Evolutionary conservation across 2,329 filamentous ascomycete species (phyloP).

Genomic region (Apiospora rasikravindrae): DNA sequence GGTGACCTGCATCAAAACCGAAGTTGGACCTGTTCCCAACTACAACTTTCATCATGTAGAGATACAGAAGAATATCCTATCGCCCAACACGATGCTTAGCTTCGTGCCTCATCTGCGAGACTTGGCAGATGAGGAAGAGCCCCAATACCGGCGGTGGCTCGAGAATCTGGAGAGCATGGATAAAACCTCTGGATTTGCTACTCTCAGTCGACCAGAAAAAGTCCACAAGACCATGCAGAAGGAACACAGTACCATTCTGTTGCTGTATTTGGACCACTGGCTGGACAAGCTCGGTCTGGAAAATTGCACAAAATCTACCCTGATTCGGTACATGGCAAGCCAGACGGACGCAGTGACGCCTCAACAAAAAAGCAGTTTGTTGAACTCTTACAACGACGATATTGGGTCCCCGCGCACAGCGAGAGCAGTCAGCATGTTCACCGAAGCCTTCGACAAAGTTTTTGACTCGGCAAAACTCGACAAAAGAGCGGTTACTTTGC

Average conservation of each 20-base stretch:
- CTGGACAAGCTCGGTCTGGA: conserved; percentile 55
- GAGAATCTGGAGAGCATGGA: conserved; percentile 63
- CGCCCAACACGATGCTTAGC: conserved; percentile 64
- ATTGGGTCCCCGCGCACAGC: conserved; percentile 48
- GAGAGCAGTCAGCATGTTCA: conserved; percentile 55
- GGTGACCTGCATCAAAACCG: conserved; percentile 54
- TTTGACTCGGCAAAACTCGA: conserved; percentile 48
- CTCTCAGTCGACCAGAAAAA: conserved; percentile 58
- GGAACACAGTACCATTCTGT: conserved; percentile 57
- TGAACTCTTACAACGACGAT: conserved; percentile 53
- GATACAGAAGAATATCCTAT: conserved; percentile 63
- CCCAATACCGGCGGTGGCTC: conserved; percentile 61
- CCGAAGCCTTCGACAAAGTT: conserved; percentile 61
- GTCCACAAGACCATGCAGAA: conserved; percentile 53
- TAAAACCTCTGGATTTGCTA: conserved; percentile 61
- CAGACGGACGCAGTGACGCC: conserved; percentile 55
- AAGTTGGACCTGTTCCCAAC: conserved; percentile 58
- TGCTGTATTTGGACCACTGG: conserved; percentile 61
- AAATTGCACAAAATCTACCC: conserved; percentile 55
- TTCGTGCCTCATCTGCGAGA: conserved; percentile 66
- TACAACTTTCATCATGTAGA: conserved; percentile 66
- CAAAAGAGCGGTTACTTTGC: conserved; percentile 50
- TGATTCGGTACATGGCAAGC: conserved; percentile 59
- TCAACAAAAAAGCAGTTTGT: conserved; percentile 58
- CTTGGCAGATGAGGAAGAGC: conserved; percentile 60